A percentile compares a stretch with the other conserved stretches of the same genome.
These are phyloP conservation scores for Tagetes erecta DNA, from an alignment of 129 eudicot genomes.

Conservation along the genomic window DNA sequence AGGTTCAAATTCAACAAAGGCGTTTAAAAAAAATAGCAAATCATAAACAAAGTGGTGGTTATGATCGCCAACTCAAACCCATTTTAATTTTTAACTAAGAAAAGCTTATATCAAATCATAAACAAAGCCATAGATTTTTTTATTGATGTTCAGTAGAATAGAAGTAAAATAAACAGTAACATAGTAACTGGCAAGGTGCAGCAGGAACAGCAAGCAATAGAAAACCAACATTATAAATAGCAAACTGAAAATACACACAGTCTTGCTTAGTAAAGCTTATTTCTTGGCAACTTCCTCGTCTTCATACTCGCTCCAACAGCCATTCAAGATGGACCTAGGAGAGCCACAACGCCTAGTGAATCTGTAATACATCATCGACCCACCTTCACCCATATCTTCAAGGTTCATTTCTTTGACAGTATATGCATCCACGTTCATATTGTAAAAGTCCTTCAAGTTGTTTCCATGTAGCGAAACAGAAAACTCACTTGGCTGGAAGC, in stretches of 20 bases:
- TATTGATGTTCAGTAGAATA: constrained; percentile 31
- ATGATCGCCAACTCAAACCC: too few relatives aligned
- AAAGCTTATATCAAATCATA: background rate
- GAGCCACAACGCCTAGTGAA: constrained; percentile 47
- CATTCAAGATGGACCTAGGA: constrained; percentile 57
- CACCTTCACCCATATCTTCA: constrained; percentile 59
- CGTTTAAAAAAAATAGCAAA: too few relatives aligned
- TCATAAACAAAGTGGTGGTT: too few relatives aligned
- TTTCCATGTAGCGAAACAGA: constrained; percentile 59
- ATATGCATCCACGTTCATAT: constrained; percentile 40
- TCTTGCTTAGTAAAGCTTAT: constrained; percentile 2
- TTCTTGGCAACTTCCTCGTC: constrained; percentile 37
- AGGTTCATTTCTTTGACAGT: constrained; percentile 41
- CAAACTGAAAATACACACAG: background rate
- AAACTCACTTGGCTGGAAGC: constrained; percentile 67
- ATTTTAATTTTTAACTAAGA: too few relatives aligned
- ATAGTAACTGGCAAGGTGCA: constrained; percentile 2
- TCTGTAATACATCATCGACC: constrained; percentile 41
- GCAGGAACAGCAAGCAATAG: constrained; percentile 8
- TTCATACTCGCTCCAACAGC: constrained; percentile 71
- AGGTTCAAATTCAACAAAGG: too few relatives aligned
- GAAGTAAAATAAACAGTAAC: background rate
- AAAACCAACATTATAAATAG: constrained; percentile 6
- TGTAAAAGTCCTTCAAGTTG: constrained; percentile 16
- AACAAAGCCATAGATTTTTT: constrained; percentile 18